A percentile compares a stretch with the other conserved stretches of the same genome.
These are phyloP conservation scores for Picochlorum costavermella DNA, from an alignment of 139 green algal species.

Conservation along the genomic window DNA sequence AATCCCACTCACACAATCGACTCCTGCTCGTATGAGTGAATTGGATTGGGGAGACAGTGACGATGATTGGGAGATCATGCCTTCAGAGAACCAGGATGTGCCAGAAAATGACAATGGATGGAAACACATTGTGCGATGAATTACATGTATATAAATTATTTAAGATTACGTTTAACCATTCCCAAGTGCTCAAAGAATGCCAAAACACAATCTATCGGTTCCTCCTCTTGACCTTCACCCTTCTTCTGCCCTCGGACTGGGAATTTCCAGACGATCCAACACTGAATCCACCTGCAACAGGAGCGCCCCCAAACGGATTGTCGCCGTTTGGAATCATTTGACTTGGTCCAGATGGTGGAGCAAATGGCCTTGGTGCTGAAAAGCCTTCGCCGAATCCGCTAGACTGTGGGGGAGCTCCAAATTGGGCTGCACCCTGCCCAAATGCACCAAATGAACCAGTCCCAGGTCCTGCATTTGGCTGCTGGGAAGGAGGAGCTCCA, in stretches of 20 bases:
- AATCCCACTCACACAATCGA: not conserved
- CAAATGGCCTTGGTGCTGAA: not conserved
- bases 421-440: too few relatives aligned
- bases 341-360: not conserved
- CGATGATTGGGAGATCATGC: constrained; percentile 6
- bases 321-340: constrained; percentile 27
- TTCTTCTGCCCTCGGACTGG: constrained; percentile 25
- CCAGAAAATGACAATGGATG: not conserved
- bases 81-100: not conserved
- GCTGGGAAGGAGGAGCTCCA: constrained; percentile 1
- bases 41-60: constrained; percentile 6
- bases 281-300: constrained; percentile 20
- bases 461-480: not conserved
- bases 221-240: constrained; percentile 24
- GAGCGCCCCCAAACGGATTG: constrained; percentile 15
- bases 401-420: constrained; percentile 1
- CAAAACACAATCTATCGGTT: not conserved
- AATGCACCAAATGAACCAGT: too few relatives aligned
- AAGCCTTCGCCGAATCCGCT: constrained; percentile 7
- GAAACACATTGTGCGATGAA: not conserved
- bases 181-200: too few relatives aligned
- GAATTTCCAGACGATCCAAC: constrained; percentile 23
- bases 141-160: too few relatives aligned
- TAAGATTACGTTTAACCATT: too few relatives aligned
- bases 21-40: not conserved